These are phyloP conservation scores for Gaeumannomyces sp. DNA, from an alignment of 2,329 filamentous ascomycete genomes.

Conservation along the genomic window DNA sequence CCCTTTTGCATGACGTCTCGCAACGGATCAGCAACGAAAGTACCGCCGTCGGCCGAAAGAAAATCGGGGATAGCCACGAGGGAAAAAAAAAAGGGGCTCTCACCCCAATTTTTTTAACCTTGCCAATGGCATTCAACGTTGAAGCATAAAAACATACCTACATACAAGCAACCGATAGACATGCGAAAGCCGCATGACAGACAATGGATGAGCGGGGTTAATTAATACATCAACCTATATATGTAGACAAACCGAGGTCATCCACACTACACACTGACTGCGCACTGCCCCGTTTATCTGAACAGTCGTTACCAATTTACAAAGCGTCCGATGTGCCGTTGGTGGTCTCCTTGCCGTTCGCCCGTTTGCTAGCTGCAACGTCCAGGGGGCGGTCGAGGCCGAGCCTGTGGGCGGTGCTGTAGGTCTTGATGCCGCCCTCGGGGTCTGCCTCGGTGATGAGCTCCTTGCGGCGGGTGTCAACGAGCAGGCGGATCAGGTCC, in stretches of 20 bases:
- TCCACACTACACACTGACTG: too few relatives aligned
- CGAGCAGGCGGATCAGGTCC: conserved; percentile 42
- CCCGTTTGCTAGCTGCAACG: not conserved
- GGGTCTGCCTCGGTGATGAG: conserved; percentile 34
- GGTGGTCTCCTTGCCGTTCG: not conserved
- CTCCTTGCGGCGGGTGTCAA: conserved; percentile 43
- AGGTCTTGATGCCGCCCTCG: conserved; percentile 30
- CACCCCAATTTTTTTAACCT: not conserved
- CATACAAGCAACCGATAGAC: too few relatives aligned
- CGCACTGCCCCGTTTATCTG: too few relatives aligned
- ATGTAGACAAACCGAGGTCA: too few relatives aligned
- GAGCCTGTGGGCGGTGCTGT: conserved; percentile 10
- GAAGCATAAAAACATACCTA: too few relatives aligned
- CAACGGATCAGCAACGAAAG: not conserved
- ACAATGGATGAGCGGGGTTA: too few relatives aligned
- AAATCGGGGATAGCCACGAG: too few relatives aligned
- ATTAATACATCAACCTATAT: too few relatives aligned
- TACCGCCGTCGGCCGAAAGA: not conserved
- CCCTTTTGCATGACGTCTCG: not conserved
- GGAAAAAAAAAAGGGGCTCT: not conserved
- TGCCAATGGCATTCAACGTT: not conserved
- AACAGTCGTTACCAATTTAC: not conserved
- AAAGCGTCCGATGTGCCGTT: not conserved
- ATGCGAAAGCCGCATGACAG: too few relatives aligned
- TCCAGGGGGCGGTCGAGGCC: conserved; percentile 5